These are phyloP conservation scores for Lithohypha guttulata DNA, from an alignment of 2,329 filamentous ascomycete species.

Conservation along the genomic window DNA sequence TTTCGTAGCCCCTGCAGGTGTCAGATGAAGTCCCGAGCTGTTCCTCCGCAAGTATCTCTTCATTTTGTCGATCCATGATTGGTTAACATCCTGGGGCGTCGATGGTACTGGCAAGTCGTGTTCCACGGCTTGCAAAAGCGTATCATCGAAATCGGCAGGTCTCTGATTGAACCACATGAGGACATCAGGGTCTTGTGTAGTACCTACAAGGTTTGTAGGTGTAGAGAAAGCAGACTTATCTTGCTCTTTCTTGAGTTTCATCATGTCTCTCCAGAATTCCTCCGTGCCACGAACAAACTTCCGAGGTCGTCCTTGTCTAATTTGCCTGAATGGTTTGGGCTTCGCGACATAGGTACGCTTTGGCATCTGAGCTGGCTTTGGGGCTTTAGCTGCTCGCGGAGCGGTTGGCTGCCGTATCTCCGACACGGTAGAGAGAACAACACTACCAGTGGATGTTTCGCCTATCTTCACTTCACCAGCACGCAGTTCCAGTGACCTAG, in stretches of 20 bases:
- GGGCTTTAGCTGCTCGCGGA: neutral
- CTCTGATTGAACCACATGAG: conserved; percentile 16
- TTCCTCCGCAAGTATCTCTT: conserved; percentile 13
- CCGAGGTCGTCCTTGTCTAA: conserved; percentile 16
- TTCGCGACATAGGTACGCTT: neutral
- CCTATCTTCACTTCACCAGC: conserved; percentile 27
- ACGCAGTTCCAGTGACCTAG: conserved; percentile 27
- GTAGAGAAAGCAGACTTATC: conserved; percentile 2
- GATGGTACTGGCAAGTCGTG: conserved; percentile 17
- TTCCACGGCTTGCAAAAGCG: conserved; percentile 15
- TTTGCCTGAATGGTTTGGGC: neutral
- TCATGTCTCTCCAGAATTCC: conserved; percentile 21
- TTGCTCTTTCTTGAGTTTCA: conserved; percentile 14
- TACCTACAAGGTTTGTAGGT: conserved; percentile 8
- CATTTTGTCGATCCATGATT: conserved; percentile 19
- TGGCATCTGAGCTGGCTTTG: neutral
- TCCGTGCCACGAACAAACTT: conserved; percentile 22
- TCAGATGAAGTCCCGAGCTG: conserved; percentile 32
- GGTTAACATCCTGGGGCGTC: conserved; percentile 14
- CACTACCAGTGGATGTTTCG: conserved; percentile 27
- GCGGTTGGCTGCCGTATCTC: neutral
- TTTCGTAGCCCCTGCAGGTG: conserved; percentile 20
- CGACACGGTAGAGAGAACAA: neutral
- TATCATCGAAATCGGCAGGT: conserved; percentile 19
- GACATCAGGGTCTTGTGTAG: conserved; percentile 15